Evolutionary conservation across 768 basidiomycete genomes (phyloP).

Genomic region (Termitomyces sp.): DNA sequence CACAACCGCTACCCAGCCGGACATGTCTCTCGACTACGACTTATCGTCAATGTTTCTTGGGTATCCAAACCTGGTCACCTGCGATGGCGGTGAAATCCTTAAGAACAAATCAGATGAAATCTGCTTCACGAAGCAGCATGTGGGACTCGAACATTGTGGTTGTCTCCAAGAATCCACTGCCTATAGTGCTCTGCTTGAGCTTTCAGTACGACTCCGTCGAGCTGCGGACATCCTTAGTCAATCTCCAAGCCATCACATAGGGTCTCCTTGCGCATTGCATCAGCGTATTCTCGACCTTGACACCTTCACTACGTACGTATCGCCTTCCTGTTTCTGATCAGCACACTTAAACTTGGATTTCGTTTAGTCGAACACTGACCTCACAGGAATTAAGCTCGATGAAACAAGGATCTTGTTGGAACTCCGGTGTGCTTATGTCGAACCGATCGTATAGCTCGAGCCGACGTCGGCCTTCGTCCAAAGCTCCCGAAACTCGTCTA

Average conservation of each 20-base stretch:
- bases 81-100: slow-evolving; percentile 16
- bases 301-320: slow-evolving; percentile 44
- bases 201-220: slow-evolving; percentile 58
- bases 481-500: background rate
- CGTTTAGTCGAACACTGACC: slow-evolving; percentile 32
- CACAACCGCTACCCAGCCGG: slow-evolving; percentile 18
- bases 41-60: slow-evolving; percentile 34
- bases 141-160: slow-evolving; percentile 37
- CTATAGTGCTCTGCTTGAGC: slow-evolving; percentile 56
- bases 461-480: slow-evolving; percentile 9
- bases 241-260: slow-evolving; percentile 34
- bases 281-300: slow-evolving; percentile 49
- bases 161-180: slow-evolving; percentile 49
- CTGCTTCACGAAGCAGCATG: slow-evolving; percentile 22
- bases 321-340: background rate
- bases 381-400: slow-evolving; percentile 19
- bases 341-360: slow-evolving; percentile 7
- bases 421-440: slow-evolving; percentile 5
- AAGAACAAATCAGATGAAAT: slow-evolving; percentile 16
- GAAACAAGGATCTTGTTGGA: slow-evolving; percentile 10
- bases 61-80: slow-evolving; percentile 23
- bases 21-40: slow-evolving; percentile 32
- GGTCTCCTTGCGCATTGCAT: slow-evolving; percentile 28
- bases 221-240: slow-evolving; percentile 49
- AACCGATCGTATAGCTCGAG: slow-evolving; percentile 9